Percentiles rank a stretch among this genome's conserved stretches.
Evolutionary conservation across 805 yeast genomes (phyloP).

Genomic region (Barnettozyma salicaria): DNA sequence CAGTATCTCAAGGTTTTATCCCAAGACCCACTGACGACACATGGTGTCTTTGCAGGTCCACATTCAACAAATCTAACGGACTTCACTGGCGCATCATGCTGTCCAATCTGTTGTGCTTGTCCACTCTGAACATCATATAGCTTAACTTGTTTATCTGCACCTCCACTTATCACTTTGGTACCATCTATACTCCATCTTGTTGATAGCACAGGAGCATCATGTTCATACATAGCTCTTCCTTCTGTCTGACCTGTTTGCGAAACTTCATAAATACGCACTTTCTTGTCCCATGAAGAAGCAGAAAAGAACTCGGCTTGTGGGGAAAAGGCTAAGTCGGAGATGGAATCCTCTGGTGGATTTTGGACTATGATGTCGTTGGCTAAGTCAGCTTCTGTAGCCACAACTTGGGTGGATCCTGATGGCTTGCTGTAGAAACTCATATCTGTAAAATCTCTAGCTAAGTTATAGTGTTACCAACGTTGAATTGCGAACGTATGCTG

Average conservation of each 20-base stretch:
- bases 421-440: conserved; percentile 36
- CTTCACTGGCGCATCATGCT: conserved; percentile 76
- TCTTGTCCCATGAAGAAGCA: conserved; percentile 91
- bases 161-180: conserved; percentile 79
- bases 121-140: conserved; percentile 78
- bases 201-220: conserved; percentile 79
- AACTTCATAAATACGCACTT: conserved; percentile 88
- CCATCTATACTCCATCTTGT: conserved; percentile 87
- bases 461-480: not conserved
- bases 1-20: conserved; percentile 91
- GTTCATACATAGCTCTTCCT: conserved; percentile 86
- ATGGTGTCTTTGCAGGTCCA: conserved; percentile 73
- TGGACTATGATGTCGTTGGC: conserved; percentile 64
- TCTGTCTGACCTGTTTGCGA: conserved; percentile 69
- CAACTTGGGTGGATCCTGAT: conserved; percentile 17
- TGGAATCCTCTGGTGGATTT: conserved; percentile 88
- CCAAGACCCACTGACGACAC: conserved; percentile 92
- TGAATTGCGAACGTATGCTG: no score
- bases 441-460: not conserved
- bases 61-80: conserved; percentile 72
- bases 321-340: conserved; percentile 78
- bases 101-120: conserved; percentile 79
- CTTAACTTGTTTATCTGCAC: conserved; percentile 84
- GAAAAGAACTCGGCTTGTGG: conserved; percentile 77
- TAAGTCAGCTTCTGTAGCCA: conserved; percentile 38